Conservation (phyloP, 2,329 filamentous ascomycete species). For the Cryphonectria radicalis region DNA sequence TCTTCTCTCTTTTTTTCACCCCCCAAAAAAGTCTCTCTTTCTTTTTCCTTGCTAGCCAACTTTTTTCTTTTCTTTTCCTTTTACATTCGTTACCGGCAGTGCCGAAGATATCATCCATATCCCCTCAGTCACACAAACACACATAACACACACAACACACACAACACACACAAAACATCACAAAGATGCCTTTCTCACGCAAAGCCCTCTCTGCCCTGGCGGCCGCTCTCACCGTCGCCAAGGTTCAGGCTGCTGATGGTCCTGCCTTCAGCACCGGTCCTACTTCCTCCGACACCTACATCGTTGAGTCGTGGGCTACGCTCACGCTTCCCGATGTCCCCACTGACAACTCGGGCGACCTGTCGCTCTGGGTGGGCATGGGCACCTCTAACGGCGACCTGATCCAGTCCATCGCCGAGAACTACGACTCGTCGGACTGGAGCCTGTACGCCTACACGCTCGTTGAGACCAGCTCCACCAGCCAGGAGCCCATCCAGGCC, state of each 20-base stretch:
- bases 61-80: background rate
- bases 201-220: constrained; percentile 24
- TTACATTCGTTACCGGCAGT: constrained; percentile 27
- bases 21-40: constrained; percentile 3
- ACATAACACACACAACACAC: background rate
- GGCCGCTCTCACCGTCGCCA: constrained; percentile 29
- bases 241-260: constrained; percentile 39
- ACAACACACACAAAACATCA: background rate
- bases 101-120: background rate
- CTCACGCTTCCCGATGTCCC: constrained; percentile 46
- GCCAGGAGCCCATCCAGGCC: constrained; percentile 42
- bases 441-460: constrained; percentile 49
- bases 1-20: no score
- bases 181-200: constrained; percentile 22
- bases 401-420: constrained; percentile 52
- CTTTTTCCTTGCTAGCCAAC: constrained; percentile 6
- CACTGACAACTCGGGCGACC: constrained; percentile 41
- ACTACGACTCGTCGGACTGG: constrained; percentile 39
- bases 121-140: no score
- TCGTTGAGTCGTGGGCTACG: constrained; percentile 49
- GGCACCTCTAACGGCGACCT: constrained; percentile 51
- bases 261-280: constrained; percentile 50
- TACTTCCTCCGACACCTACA: constrained; percentile 44
- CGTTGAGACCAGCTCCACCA: constrained; percentile 37
- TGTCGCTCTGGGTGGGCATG: constrained; percentile 54